Conservation (phyloP, 2,329 filamentous ascomycete genomes). For the Simplicillium sp. region DNA sequence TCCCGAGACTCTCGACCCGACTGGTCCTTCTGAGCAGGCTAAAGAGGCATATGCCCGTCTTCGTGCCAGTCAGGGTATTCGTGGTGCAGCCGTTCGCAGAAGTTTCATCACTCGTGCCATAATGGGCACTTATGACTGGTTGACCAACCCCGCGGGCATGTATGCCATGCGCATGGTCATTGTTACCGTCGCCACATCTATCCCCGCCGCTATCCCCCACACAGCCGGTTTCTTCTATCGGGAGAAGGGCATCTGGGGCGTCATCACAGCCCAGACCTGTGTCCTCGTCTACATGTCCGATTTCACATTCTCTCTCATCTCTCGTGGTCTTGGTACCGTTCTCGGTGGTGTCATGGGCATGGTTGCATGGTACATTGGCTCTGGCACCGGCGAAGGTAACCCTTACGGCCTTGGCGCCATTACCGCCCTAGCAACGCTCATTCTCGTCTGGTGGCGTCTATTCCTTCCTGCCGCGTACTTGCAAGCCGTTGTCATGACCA, state of each 20-base stretch:
- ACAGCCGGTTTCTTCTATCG: constrained; percentile 40
- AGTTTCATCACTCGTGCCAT: constrained; percentile 13
- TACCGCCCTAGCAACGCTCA: constrained; percentile 25
- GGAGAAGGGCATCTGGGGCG: constrained; percentile 40
- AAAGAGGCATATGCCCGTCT: constrained; percentile 3
- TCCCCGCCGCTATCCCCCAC: constrained; percentile 30
- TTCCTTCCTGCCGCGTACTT: constrained; percentile 19
- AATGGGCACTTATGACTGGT: constrained; percentile 26
- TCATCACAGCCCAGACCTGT: constrained; percentile 40
- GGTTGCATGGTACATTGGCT: constrained; percentile 40
- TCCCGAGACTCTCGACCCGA: constrained; percentile 3
- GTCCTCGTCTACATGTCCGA: constrained; percentile 40
- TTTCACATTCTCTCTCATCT: constrained; percentile 34
- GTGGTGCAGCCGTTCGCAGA: constrained; percentile 5
- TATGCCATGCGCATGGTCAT: constrained; percentile 37
- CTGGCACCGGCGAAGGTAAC: constrained; percentile 36
- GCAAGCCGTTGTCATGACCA: constrained; percentile 20
- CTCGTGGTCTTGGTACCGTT: constrained; percentile 31
- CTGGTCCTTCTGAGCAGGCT: not conserved
- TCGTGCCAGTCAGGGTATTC: constrained; percentile 1
- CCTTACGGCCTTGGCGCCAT: constrained; percentile 38
- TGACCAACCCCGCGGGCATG: constrained; percentile 31
- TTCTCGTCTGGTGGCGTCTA: constrained; percentile 24
- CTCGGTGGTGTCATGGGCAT: constrained; percentile 36
- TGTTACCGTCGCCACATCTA: constrained; percentile 31